Conservation (phyloP, 1,284 basidiomycete genomes). For the Ceratobasidium sp. region DNA sequence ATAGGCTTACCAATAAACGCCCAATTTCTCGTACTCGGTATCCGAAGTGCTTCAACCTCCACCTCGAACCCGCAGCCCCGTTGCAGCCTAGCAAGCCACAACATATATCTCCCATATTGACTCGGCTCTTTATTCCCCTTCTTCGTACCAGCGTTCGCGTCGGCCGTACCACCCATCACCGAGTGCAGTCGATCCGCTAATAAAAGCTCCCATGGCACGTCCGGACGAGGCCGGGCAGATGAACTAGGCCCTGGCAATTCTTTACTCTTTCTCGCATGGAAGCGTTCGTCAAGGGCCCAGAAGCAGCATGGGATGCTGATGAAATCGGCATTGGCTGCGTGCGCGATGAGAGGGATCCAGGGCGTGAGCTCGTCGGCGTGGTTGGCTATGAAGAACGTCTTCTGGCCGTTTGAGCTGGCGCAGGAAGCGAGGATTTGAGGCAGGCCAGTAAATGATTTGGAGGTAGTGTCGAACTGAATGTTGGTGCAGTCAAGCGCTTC, state of each 20-base stretch:
- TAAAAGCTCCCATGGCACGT: conserved; percentile 45
- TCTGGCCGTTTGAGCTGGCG: conserved; percentile 42
- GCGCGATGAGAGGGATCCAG: conserved; percentile 85
- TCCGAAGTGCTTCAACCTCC: conserved; percentile 88
- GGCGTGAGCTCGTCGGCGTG: conserved; percentile 97
- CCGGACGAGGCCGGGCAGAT: conserved; percentile 54
- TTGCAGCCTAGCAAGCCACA: conserved; percentile 82
- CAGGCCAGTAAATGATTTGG: conserved; percentile 27
- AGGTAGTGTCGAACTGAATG: conserved; percentile 31
- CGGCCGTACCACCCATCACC: conserved; percentile 54
- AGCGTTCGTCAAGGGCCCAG: conserved; percentile 78
- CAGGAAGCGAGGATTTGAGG: conserved; percentile 9
- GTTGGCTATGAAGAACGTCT: conserved; percentile 91
- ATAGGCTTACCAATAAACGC: conserved; percentile 80
- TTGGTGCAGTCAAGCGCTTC: conserved; percentile 68
- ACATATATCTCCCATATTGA: conserved; percentile 66
- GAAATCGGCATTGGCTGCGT: conserved; percentile 76
- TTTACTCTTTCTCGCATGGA: conserved; percentile 51
- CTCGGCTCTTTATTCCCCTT: conserved; percentile 41
- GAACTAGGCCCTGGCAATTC: conserved; percentile 54
- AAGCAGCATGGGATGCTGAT: conserved; percentile 94
- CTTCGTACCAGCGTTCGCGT: conserved; percentile 52
- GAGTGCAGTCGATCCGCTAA: conserved; percentile 58
- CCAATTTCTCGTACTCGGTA: conserved; percentile 95
- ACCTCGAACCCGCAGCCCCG: conserved; percentile 85